Evolutionary conservation across 1,139 yeast species (phyloP).

Genomic region (Geotrichum cucujoidarum): DNA sequence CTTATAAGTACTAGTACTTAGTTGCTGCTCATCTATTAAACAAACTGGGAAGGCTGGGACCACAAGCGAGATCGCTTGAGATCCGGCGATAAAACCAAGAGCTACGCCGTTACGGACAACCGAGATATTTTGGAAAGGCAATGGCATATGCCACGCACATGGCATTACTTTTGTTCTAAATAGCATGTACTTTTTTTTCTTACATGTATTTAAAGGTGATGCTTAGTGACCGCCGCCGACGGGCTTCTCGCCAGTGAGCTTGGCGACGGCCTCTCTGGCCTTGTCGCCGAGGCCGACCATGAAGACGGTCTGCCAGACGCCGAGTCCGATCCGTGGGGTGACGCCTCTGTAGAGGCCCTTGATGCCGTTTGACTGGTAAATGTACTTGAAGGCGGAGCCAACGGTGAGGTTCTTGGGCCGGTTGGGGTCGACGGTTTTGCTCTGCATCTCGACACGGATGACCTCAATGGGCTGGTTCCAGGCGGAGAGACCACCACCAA

Average conservation of each 20-base stretch:
- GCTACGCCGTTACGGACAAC: no score
- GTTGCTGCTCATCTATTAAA: no score
- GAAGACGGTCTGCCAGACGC: constrained; percentile 97
- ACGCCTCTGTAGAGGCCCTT: constrained; percentile 95
- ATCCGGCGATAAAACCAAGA: no score
- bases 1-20: no score
- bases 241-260: constrained; percentile 47
- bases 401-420: constrained; percentile 91
- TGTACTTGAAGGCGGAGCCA: constrained; percentile 71
- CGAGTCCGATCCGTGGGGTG: constrained; percentile 91
- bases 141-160: no score
- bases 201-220: no score
- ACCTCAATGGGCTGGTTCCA: constrained; percentile 99
- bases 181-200: no score
- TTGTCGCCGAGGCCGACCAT: constrained; percentile 98
- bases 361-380: constrained; percentile 74
- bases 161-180: no score
- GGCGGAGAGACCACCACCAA: constrained; percentile 96
- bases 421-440: constrained; percentile 85
- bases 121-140: no score
- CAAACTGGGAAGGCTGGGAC: no score
- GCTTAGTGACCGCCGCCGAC: constrained; percentile 16
- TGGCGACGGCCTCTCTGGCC: constrained; percentile 59
- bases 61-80: no score
- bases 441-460: constrained; percentile 96